Evolutionary conservation across 2,329 filamentous ascomycete species (phyloP).

Genomic region (Thelonectria olida): DNA sequence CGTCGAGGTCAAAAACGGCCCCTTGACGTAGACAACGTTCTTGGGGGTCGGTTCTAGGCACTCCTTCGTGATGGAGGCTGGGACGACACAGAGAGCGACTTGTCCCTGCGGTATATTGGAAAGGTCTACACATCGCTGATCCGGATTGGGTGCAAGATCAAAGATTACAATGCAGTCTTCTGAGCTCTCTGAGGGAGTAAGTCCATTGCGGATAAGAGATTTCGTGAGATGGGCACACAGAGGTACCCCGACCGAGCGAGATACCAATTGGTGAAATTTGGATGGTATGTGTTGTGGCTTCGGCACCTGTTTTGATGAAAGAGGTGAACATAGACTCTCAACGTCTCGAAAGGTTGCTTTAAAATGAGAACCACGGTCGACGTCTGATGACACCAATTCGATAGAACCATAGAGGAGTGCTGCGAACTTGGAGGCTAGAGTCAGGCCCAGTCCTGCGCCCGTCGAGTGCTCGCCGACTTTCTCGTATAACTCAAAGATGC

Average conservation of each 20-base stretch:
- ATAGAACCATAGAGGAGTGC: constrained; percentile 50
- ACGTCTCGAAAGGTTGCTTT: constrained; percentile 32
- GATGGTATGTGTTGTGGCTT: constrained; percentile 4
- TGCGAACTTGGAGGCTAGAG: constrained; percentile 52
- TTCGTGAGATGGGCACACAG: constrained; percentile 14
- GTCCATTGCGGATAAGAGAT: constrained; percentile 13
- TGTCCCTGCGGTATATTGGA: constrained; percentile 11
- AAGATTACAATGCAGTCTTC: constrained; percentile 24
- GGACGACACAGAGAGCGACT: constrained; percentile 28
- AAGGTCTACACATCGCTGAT: constrained; percentile 5
- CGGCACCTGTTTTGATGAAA: background rate
- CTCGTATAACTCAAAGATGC: constrained; percentile 55
- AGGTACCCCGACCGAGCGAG: background rate
- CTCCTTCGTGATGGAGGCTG: background rate
- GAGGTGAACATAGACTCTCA: background rate
- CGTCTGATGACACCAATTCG: constrained; percentile 46
- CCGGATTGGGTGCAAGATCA: constrained; percentile 15
- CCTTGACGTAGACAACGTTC: constrained; percentile 27
- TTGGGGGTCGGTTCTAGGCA: background rate
- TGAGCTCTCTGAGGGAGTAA: constrained; percentile 1
- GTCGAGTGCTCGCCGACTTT: constrained; percentile 49
- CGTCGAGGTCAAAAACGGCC: constrained; percentile 15
- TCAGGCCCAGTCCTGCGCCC: constrained; percentile 54
- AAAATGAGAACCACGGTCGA: constrained; percentile 52
- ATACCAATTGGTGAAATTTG: constrained; percentile 9